Base-by-base conservation (phyloP, 2,329 filamentous ascomycete genomes). In the Beauveria caledonica region DNA sequence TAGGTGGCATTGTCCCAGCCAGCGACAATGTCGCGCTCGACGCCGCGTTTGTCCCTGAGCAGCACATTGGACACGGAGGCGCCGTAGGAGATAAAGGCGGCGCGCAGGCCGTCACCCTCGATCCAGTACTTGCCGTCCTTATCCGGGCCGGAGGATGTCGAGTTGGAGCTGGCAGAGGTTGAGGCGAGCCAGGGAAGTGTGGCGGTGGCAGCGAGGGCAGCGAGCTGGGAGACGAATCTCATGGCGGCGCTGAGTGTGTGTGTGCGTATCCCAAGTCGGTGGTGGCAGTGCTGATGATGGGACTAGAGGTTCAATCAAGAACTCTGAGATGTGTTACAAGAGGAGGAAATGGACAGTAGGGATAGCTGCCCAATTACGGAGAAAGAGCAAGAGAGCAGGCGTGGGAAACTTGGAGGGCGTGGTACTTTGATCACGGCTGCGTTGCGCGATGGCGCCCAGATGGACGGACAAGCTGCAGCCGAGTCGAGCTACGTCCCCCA, bases 1-100 rank as follows among this genome's bases (percentile, higher is more conserved):
- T 88, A 85, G 57, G 77, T 83, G 50, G 88, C 88, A 69, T 91
- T 91, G 75, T 92, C 89, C 67, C 86, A 92, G 52, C 89, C 89
- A 51, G 82, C 80, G 1, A 92, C 84, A 54, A 92, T 77, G 69
- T 92, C 89, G 62, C 88, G 82, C 69, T 83, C 78, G 48, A 87
- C 75, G 50, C 87, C 88, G 65, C 86, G 79, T 66, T 83, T 82
- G 71, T 91, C 88, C 42, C 83, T 80, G 70, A 92, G 79, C 70
- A 89, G 78, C 57, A 92, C 77, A 69, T 91, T 87, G 61, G 86
- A 81, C 67, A 92, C 81, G 62, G 85, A 85, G 8, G 88, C 89
- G 63, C 88, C 89, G 67, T 92, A 92, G 1, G 87, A 80, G 50
- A 92, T 86, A 72, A 92, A 92, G 51, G 80, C 76, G 9, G 85